Evolutionary conservation across 331 rosid genomes (phyloP), one percentile per base, ranked within the genome.

Genomic region (Telfairia occidentalis): DNA sequence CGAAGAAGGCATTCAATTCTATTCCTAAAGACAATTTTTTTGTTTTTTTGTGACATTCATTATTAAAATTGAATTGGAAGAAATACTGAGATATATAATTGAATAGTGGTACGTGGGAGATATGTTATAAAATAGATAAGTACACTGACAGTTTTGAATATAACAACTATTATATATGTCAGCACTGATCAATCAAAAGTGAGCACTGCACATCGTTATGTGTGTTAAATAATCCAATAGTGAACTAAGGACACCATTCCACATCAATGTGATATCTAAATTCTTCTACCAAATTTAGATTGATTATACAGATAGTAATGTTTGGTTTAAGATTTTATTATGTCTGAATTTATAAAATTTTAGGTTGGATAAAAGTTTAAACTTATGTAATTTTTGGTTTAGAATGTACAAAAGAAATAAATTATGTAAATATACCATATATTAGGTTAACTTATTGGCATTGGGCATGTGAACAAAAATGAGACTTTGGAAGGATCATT

Each of bases 81-180:
- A 30, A 15, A 30, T 45, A 53, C 8, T 52, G 58, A 54, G 2
- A 52, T 59, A 35, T 10, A 43, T 43, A 43, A 3, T 69, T 69
- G 37, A 42, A 45, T 69, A 43, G 38, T 13, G 24, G 53, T 42
- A 45, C 21, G 73, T 67, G 53, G 74, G 74, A 69, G 35, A 40
- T 38, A 42, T 35, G 50, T 40, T 24, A 23, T 12, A 67, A 67
- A 67, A 8, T 40, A 64, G 10, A 64, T 9, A 42, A 40, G 53
- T 42, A 64, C 71, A 64, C 48, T 37, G 71, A 2, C 71, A 64
- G 10, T 67, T 67, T 67, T 67, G 29, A 67, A 67, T 67, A 67
- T 53, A 65, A 65, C 50, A 13, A 69, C 23, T 69, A 38, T 65
- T 19, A 65, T 40, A 38, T 38, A 13, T 66, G 73, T 63, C 73